Evolutionary conservation across 2,329 filamentous ascomycete species (phyloP).

Genomic region (Gaeumannomyces sp.): DNA sequence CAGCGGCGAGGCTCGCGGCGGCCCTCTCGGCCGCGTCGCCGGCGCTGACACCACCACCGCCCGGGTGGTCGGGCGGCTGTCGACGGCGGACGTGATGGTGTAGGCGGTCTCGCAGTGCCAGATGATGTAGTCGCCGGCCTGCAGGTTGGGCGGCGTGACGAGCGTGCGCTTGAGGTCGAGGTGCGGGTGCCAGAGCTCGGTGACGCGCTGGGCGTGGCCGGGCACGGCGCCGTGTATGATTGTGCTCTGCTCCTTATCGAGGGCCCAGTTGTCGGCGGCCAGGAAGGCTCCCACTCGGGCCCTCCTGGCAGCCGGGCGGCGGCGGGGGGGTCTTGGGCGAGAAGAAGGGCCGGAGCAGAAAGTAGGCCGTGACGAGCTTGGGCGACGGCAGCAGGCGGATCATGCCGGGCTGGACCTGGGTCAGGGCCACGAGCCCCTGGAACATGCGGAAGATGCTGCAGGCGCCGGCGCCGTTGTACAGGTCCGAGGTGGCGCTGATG

Average conservation of each 20-base stretch:
- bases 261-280: constrained; percentile 36
- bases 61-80: constrained; percentile 25
- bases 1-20: constrained; percentile 8
- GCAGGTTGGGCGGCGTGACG: constrained; percentile 48
- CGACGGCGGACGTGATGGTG: constrained; percentile 40
- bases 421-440: constrained; percentile 49
- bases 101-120: constrained; percentile 55
- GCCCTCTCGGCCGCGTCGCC: constrained; percentile 11
- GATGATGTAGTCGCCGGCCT: constrained; percentile 51
- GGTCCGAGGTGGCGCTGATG: constrained; percentile 45
- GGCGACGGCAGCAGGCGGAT: constrained; percentile 41
- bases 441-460: constrained; percentile 56
- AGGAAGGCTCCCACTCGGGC: constrained; percentile 47
- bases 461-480: constrained; percentile 52
- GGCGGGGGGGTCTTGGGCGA: constrained; percentile 29
- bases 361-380: constrained; percentile 41
- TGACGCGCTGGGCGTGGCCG: constrained; percentile 51
- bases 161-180: constrained; percentile 46
- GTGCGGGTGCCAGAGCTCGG: constrained; percentile 52
- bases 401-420: constrained; percentile 42
- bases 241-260: constrained; percentile 44
- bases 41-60: no score
- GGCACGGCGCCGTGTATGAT: constrained; percentile 54
- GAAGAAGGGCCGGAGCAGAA: constrained; percentile 48
- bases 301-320: constrained; percentile 22